Percentiles rank a stretch among this genome's conserved stretches.
Evolutionary conservation across 257 asterid species (phyloP).

Genomic region (Ocimum tenuiflorum): DNA sequence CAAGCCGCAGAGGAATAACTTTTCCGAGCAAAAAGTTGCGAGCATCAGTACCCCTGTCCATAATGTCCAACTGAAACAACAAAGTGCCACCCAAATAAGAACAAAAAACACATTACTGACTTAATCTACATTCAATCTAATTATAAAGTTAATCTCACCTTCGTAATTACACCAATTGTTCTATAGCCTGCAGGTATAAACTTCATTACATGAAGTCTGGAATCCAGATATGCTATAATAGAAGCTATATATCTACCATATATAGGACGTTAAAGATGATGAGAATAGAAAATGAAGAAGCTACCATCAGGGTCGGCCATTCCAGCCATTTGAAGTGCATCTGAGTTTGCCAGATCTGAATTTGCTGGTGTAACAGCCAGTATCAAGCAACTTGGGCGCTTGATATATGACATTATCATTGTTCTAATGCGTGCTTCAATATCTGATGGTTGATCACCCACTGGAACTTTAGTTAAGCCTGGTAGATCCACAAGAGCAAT

Average conservation of each 20-base stretch:
- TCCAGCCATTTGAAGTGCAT: constrained; percentile 99
- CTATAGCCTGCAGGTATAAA: constrained; percentile 64
- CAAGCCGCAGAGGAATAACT: constrained; percentile 83
- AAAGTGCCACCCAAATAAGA: constrained; percentile 12
- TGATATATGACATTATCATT: constrained; percentile 94
- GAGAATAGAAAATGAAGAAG: constrained; percentile 11
- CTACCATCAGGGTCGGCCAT: constrained; percentile 96
- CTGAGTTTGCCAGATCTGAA: constrained; percentile 93
- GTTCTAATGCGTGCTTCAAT: constrained; percentile 97
- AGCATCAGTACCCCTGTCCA: constrained; percentile 96
- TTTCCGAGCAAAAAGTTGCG: constrained; percentile 79
- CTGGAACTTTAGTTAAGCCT: constrained; percentile 92
- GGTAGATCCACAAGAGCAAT: constrained; percentile 98
- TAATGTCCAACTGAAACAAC: constrained; percentile 65
- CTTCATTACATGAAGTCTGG: constrained; percentile 15
- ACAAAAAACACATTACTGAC: not conserved
- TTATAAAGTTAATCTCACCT: constrained; percentile 40
- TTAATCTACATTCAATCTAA: not conserved
- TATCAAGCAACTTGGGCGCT: constrained; percentile 74
- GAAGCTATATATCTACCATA: constrained; percentile 1
- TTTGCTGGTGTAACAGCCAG: constrained; percentile 97
- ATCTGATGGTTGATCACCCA: constrained; percentile 96
- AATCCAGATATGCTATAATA: constrained; percentile 3
- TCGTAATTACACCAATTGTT: constrained; percentile 91
- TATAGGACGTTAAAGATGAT: not conserved